Evolutionary conservation across 1,284 basidiomycete genomes (phyloP), one percentile per base, ranked within the genome.

Genomic region (Chondrostereum purpureum): DNA sequence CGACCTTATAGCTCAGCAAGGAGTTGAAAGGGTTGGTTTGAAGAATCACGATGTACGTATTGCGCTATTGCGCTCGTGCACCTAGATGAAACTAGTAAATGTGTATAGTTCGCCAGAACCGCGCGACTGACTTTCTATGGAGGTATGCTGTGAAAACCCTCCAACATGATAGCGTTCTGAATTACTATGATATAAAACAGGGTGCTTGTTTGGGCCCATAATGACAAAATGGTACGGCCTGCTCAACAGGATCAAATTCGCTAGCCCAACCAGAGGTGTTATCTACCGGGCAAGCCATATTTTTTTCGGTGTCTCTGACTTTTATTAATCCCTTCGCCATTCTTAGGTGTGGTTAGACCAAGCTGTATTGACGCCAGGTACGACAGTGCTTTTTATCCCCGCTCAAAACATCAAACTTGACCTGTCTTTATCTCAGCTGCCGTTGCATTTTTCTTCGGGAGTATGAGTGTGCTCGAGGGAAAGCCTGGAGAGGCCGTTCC

Each of bases 1-100:
- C n/a, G 91, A 93, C 58, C 56, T 88, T 1, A 73, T 92, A 27
- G 88, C 90, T 0, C 90, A 92, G 62, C 85, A 92, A 59, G 80
- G 69, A 0, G 77, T 92, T 20, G 91, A 92, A 58, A 68, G 68
- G 50, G 76, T 67, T 56, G 82, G 84, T 11, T 67, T 58, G 48
- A 60, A 78, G 3, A 31, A 31, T n/a, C 86, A 89, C 55, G 87
- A 90, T 56, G 86, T 88, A 52, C 57, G 77, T 71, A n/a, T n/a
- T n/a, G n/a, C n/a, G n/a, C n/a, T n/a, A n/a, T n/a, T n/a, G n/a
- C n/a, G n/a, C n/a, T n/a, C n/a, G n/a, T n/a, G n/a, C n/a, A n/a
- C n/a, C n/a, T n/a, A n/a, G n/a, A n/a, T n/a, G n/a, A n/a, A n/a
- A n/a, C n/a, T n/a, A 33, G 14, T 44, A 35, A 21, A 22, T 41